Percentiles rank a stretch among this genome's conserved stretches.
Evolutionary conservation across 2,329 filamentous ascomycete species (phyloP).

Genomic region (Neopestalotiopsis sp.): DNA sequence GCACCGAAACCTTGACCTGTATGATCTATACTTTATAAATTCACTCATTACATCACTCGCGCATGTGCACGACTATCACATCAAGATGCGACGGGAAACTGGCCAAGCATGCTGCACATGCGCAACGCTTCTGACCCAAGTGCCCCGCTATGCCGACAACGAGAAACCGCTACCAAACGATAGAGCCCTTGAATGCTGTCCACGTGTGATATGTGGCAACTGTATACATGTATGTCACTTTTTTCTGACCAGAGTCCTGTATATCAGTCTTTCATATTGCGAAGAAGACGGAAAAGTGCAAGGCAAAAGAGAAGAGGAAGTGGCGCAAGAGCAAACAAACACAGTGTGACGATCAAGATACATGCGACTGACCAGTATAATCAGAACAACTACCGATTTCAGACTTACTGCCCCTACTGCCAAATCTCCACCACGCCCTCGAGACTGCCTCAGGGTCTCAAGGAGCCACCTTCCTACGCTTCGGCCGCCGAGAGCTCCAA

Average conservation of each 20-base stretch:
- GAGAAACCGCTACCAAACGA: slow-evolving; percentile 68
- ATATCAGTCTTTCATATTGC: not conserved
- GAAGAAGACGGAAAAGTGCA: not conserved
- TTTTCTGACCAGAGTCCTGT: not conserved
- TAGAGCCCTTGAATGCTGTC: slow-evolving; percentile 71
- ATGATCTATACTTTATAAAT: not conserved
- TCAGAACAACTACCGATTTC: slow-evolving; percentile 71
- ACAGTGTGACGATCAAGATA: too few relatives aligned
- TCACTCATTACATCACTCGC: too few relatives aligned
- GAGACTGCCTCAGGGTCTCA: slow-evolving; percentile 64
- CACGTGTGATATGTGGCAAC: slow-evolving; percentile 71
- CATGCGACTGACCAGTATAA: not conserved
- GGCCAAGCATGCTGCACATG: slow-evolving; percentile 72
- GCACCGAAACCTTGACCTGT: too few relatives aligned
- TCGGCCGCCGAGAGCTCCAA: slow-evolving; percentile 36
- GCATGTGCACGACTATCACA: not conserved
- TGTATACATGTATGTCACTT: slow-evolving; percentile 65
- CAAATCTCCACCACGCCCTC: slow-evolving; percentile 70
- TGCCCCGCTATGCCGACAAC: slow-evolving; percentile 53
- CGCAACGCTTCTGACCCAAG: slow-evolving; percentile 63
- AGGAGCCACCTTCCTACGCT: slow-evolving; percentile 72
- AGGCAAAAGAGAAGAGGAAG: not conserved
- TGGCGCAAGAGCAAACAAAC: too few relatives aligned
- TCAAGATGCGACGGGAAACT: slow-evolving; percentile 9
- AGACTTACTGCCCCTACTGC: slow-evolving; percentile 74